These are phyloP conservation scores for Trichoderma aggressivum DNA, from an alignment of 2,329 filamentous ascomycete genomes.

Conservation along the genomic window DNA sequence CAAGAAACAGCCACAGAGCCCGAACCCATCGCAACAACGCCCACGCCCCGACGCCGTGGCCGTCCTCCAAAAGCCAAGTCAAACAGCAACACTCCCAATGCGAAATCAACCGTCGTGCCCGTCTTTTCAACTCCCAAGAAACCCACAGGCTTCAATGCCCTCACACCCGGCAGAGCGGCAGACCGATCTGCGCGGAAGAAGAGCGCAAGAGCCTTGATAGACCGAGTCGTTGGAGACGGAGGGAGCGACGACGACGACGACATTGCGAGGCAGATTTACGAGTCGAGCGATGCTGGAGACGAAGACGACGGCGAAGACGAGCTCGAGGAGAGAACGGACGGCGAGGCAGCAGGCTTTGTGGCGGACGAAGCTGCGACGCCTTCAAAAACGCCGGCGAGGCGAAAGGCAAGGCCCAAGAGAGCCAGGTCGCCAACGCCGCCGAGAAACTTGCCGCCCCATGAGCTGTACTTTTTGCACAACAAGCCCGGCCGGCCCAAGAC, in stretches of 20 bases:
- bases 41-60: slow-evolving; percentile 36
- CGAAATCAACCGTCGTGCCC: slow-evolving; percentile 32
- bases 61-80: slow-evolving; percentile 33
- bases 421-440: slow-evolving; percentile 73
- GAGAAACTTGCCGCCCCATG: slow-evolving; percentile 77
- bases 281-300: slow-evolving; percentile 69
- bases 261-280: slow-evolving; percentile 34
- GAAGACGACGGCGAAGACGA: slow-evolving; percentile 64
- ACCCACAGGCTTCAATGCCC: slow-evolving; percentile 29
- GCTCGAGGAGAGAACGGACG: slow-evolving; percentile 35
- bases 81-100: slow-evolving; percentile 36
- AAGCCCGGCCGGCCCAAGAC: slow-evolving; percentile 77
- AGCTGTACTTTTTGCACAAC: slow-evolving; percentile 92
- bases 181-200: slow-evolving; percentile 86
- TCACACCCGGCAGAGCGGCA: slow-evolving; percentile 67
- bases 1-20: slow-evolving; percentile 5
- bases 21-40: background rate
- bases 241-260: slow-evolving; percentile 63
- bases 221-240: slow-evolving; percentile 62
- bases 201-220: slow-evolving; percentile 72
- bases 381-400: slow-evolving; percentile 39
- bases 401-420: slow-evolving; percentile 27
- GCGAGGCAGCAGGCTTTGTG: slow-evolving; percentile 22
- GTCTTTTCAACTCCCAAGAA: slow-evolving; percentile 41
- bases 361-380: slow-evolving; percentile 40